Evolutionary conservation across 225 moss, liverwort and hornwort genomes (phyloP).

Genomic region (Physcomitrellopsis africana): DNA sequence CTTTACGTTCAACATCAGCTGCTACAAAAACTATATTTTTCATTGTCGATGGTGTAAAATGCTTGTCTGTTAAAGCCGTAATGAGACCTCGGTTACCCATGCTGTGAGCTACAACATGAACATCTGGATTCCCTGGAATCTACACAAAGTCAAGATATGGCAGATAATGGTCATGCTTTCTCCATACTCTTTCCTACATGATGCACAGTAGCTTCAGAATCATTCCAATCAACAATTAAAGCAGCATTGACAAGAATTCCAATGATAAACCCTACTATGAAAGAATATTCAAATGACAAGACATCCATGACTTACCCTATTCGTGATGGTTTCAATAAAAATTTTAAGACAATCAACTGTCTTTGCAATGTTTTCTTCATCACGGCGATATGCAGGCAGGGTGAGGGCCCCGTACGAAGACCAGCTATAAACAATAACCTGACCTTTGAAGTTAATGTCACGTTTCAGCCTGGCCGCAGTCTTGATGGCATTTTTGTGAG

Average conservation of each 20-base stretch:
- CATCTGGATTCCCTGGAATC: background rate
- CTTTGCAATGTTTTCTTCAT: too few relatives aligned
- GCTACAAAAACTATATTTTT: slow-evolving; percentile 6
- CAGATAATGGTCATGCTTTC: background rate
- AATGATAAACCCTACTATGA: background rate
- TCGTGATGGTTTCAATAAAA: too few relatives aligned
- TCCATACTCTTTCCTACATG: background rate
- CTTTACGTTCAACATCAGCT: background rate
- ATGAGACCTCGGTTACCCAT: slow-evolving; percentile 23
- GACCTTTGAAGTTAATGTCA: too few relatives aligned
- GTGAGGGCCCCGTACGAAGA: too few relatives aligned
- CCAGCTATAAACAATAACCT: too few relatives aligned
- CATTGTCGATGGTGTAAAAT: background rate
- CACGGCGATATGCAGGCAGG: too few relatives aligned
- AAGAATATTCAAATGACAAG: background rate
- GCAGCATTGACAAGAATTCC: background rate
- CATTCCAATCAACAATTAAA: background rate
- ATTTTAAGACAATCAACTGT: too few relatives aligned
- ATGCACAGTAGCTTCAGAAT: too few relatives aligned
- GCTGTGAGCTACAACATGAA: slow-evolving; percentile 19
- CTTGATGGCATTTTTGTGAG: too few relatives aligned
- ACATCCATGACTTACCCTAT: too few relatives aligned
- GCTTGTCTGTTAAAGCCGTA: background rate
- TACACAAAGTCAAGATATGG: slow-evolving; percentile 21
- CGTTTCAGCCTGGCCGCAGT: too few relatives aligned